Conservation (phyloP, 1,284 basidiomycete species). For the Pascua sp. region DNA sequence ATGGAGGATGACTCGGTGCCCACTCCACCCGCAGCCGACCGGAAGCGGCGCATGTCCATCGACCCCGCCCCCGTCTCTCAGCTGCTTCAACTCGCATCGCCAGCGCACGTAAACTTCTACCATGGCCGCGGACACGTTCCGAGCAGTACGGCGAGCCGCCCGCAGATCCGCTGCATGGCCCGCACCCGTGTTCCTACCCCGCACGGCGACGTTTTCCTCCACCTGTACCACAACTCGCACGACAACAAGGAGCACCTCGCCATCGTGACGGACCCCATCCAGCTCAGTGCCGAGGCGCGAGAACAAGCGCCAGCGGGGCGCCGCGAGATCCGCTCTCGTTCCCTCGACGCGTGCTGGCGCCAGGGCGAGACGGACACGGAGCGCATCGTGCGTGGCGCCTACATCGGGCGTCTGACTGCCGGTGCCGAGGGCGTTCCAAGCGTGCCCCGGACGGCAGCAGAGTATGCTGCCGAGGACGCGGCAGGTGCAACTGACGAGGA, state of each 20-base stretch:
- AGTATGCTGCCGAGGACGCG: slow-evolving; percentile 10
- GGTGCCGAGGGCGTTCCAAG: slow-evolving; percentile 35
- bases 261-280: slow-evolving; percentile 86
- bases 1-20: no score
- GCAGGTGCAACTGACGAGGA: slow-evolving; percentile 8
- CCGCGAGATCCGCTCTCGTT: slow-evolving; percentile 67
- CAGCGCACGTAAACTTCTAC: slow-evolving; percentile 17
- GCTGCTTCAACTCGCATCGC: slow-evolving; percentile 35
- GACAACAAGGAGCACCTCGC: slow-evolving; percentile 99
- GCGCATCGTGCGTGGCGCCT: slow-evolving; percentile 88
- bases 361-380: slow-evolving; percentile 89
- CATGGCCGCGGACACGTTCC: slow-evolving; percentile 14
- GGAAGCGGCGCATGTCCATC: slow-evolving; percentile 42
- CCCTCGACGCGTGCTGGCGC: slow-evolving; percentile 82
- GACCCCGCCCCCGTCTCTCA: slow-evolving; percentile 43
- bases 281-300: slow-evolving; percentile 55
- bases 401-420: slow-evolving; percentile 68
- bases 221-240: slow-evolving; percentile 71
- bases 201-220: slow-evolving; percentile 88
- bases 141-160: slow-evolving; percentile 10
- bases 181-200: slow-evolving; percentile 95
- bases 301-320: slow-evolving; percentile 32
- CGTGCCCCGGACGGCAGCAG: slow-evolving; percentile 11
- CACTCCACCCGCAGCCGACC: neutral
- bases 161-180: slow-evolving; percentile 69